Evolutionary conservation across 2,329 filamentous ascomycete species (phyloP), one percentile per base, ranked within the genome.

Genomic region (Penicillium thymicola): DNA sequence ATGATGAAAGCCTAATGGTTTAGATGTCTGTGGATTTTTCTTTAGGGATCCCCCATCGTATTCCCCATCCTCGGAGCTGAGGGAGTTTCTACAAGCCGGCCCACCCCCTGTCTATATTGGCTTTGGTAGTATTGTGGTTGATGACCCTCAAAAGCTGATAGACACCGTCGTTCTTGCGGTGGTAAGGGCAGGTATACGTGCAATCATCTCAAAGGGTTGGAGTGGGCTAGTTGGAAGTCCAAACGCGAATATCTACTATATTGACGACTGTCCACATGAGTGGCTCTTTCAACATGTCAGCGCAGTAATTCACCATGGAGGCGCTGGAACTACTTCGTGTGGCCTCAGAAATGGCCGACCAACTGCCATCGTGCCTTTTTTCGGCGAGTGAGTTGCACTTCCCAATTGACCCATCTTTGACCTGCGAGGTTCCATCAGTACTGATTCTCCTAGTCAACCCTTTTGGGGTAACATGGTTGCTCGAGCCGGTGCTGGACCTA

Each of bases 281-380:
- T 85, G 82, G 83, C 72, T 85, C 0, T 85, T 85, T 59, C 76
- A 82, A 57, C 75, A 77, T 16, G 82, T 85, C 2, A 75, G 79
- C 0, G 78, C 76, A 14, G 82, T 85, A 0, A 76, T 85, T 0
- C 83, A 86, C 57, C 82, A 86, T 51, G 83, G 83, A 21, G 83
- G 83, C 8, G 83, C 83, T 14, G 83, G 83, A 4, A 85, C 82
- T 0, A 85, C 83, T 3, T 82, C 83, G 1, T 79, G 77, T 37
- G 82, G 83, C 1, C 75, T 85, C 5, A 67, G 73, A 3, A 75
- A 80, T 45, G 82, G 78, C 0, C 70, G 75, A 18, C 82, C 83
- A 0, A 85, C 82, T 0, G 67, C 79, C 0, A 76, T 85, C 21
- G 78, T 85, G 0, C 83, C 82, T 0, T 85, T 84, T 62, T 84